Evolutionary conservation across 2,329 filamentous ascomycete genomes (phyloP).

Genomic region (Tolypocladium tropicale): DNA sequence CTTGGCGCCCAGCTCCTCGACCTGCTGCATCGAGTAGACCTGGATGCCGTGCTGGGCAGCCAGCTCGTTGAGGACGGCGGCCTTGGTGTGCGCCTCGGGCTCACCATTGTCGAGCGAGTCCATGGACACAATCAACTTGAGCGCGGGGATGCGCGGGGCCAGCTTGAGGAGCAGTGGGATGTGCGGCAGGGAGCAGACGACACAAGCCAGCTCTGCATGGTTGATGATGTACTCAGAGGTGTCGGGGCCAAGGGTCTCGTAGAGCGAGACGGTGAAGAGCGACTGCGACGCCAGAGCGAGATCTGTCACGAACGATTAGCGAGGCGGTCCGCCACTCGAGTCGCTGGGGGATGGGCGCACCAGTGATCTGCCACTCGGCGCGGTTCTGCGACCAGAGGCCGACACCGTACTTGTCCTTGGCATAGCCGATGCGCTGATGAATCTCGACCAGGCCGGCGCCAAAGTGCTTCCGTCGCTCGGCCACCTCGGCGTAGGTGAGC

Average conservation of each 20-base stretch:
- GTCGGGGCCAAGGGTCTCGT: conserved; percentile 89
- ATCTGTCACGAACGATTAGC: conserved; percentile 40
- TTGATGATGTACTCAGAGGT: conserved; percentile 94
- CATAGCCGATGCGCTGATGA: conserved; percentile 60
- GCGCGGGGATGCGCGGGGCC: conserved; percentile 59
- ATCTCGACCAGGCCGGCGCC: conserved; percentile 79
- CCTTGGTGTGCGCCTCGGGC: conserved; percentile 66
- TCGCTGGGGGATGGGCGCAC: conserved; percentile 26
- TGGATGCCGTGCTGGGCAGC: conserved; percentile 64
- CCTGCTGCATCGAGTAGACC: conserved; percentile 69
- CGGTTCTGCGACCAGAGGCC: conserved; percentile 83
- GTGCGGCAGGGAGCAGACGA: conserved; percentile 72
- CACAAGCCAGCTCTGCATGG: conserved; percentile 65
- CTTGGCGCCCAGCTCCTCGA: conserved; percentile 69
- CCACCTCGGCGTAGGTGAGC: conserved; percentile 74
- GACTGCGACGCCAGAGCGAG: conserved; percentile 79
- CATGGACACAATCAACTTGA: conserved; percentile 83
- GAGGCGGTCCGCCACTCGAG: not conserved
- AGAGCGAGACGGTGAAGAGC: conserved; percentile 84
- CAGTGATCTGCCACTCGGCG: conserved; percentile 77
- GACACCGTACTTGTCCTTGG: conserved; percentile 55
- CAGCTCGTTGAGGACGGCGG: conserved; percentile 63
- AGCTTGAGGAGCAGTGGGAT: conserved; percentile 75
- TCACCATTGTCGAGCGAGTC: conserved; percentile 78
- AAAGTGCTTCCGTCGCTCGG: conserved; percentile 69